A percentile compares a stretch with the other conserved stretches of the same genome.
These are phyloP conservation scores for Hansfordia pulvinata DNA, from an alignment of 2,329 filamentous ascomycete genomes.

Conservation along the genomic window DNA sequence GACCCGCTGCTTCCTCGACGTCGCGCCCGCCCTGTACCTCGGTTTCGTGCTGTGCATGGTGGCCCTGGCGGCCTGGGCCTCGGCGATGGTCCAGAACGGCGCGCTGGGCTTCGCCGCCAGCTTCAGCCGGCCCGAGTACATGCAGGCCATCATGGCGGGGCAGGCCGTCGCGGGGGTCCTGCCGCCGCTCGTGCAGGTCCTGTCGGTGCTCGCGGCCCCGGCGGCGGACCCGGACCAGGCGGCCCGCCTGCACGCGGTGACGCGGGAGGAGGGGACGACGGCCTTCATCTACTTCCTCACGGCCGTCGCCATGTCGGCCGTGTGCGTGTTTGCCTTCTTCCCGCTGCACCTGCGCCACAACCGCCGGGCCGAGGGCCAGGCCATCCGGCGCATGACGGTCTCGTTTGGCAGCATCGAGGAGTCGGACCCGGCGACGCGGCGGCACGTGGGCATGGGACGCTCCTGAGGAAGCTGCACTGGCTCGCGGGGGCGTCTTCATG, in stretches of 20 bases:
- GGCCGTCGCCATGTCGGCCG: conserved; percentile 60
- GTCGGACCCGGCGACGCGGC: conserved; percentile 34
- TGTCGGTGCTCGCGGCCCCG: conserved; percentile 57
- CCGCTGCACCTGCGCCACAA: conserved; percentile 52
- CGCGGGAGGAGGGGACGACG: conserved; percentile 37
- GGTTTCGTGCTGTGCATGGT: conserved; percentile 74
- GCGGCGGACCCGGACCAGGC: conserved; percentile 25
- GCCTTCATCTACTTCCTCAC: conserved; percentile 89
- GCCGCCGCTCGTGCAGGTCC: conserved; percentile 69
- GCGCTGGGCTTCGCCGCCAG: conserved; percentile 82
- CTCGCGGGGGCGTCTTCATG: conserved; percentile 64
- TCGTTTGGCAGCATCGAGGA: conserved; percentile 37
- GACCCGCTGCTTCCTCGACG: conserved; percentile 52
- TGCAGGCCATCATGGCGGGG: conserved; percentile 90
- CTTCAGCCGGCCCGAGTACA: conserved; percentile 79
- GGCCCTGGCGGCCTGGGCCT: conserved; percentile 62
- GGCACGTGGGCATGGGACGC: conserved; percentile 39
- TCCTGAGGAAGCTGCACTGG: conserved; percentile 71
- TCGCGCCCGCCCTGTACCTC: conserved; percentile 57
- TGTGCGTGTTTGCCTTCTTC: conserved; percentile 60
- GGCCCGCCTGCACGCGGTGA: conserved; percentile 13
- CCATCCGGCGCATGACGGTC: conserved; percentile 34
- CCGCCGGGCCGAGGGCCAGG: conserved; percentile 30
- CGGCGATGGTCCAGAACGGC: conserved; percentile 84
- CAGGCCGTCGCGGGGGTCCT: conserved; percentile 87